Evolutionary conservation across 2,329 filamentous ascomycete species (phyloP), one percentile per base, ranked within the genome.

Genomic region (Sarocladiaceae sp.): DNA sequence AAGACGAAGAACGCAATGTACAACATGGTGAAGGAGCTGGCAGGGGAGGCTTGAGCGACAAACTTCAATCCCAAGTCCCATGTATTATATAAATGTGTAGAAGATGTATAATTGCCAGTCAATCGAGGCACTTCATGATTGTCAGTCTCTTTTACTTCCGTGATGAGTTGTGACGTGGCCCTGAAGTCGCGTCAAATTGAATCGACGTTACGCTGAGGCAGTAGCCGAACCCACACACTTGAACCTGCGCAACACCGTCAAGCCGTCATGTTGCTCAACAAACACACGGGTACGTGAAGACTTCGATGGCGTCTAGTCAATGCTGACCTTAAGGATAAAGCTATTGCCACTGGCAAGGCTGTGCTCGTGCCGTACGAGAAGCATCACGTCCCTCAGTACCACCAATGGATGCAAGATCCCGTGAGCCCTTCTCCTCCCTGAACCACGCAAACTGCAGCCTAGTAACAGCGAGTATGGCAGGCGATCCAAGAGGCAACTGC

Each of bases 381-480:
- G 29, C 84, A 82, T 58, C 91, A 96, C 68, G 91, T 97, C 19
- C 73, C 74, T 13, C 81, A 74, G 29, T 96, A 96, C 60, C 88
- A 95, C 60, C 68, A 73, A 56, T 97, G 91, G 91, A 96, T 97
- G 90, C 76, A 90, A 69, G 83, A 93, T 56, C 74, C 83, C 43
- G 84, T 77, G 59, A 53, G 63, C n/a, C n/a, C n/a, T n/a, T n/a
- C n/a, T n/a, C n/a, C n/a, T 48, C 39, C 29, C 23, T n/a, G 11
- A 1, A 12, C 3, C 13, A 18, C 23, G 3, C 33, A 18, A 13
- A 13, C 6, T 16, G 11, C 19, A 19, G 21, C 3, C 18, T n/a
- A 27, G 6, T 19, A 6, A 21, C 2, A 10, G 24, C 9, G 11
- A 10, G 11, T 27, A 0, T 1, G 7, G 18, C 26, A 86, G 81